Evolutionary conservation across 2,329 filamentous ascomycete genomes (phyloP), one percentile per base, ranked within the genome.

Genomic region (Hymenoscyphus albidus): DNA sequence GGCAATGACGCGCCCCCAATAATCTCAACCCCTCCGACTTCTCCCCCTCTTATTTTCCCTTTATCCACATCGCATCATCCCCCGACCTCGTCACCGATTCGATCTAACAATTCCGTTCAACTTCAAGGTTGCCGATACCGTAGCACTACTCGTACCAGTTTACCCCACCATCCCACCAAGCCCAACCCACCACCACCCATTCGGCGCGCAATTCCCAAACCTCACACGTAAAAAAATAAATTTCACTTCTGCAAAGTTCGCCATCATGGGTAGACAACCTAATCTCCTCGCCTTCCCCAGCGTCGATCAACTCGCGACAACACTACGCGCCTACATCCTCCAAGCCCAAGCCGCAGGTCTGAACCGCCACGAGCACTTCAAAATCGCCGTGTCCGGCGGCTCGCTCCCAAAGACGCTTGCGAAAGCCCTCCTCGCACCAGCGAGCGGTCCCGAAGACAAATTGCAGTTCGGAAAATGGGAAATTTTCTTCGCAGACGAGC

Each of bases 401-500:
- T 97, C 93, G 16, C 86, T 99, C 57, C 95, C 95, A 64, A 89
- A 92, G 75, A 91, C 89, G 14, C 88, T 99, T 54, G 92, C 93
- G 57, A 87, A 92, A 77, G 93, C 93, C 10, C 86, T 98, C 12
- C 86, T 98, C 32, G 75, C 85, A 22, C 71, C 80, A 74, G 74
- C 77, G 27, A 80, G 78, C 10, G 75, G 79, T 54, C 64, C 72
- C 7, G 71, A 88, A 64, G 91, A 93, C 75, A 83, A 80, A 3
- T 79, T 93, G 70, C 82, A 90, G 73, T 97, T 96, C 79, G 82
- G 84, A 76, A 92, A 91, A 78, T 99, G 95, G 95, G 91, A 98
- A 74, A 92, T 99, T 75, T 99, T 98, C 84, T 98, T 97, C 78
- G 94, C 94, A 75, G 95, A 99, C 77, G 95, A 99, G 83, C 91